phyloP scores from a whole-genome alignment of 176 grass and related monocot genomes.

The Carex parvula region DNA sequence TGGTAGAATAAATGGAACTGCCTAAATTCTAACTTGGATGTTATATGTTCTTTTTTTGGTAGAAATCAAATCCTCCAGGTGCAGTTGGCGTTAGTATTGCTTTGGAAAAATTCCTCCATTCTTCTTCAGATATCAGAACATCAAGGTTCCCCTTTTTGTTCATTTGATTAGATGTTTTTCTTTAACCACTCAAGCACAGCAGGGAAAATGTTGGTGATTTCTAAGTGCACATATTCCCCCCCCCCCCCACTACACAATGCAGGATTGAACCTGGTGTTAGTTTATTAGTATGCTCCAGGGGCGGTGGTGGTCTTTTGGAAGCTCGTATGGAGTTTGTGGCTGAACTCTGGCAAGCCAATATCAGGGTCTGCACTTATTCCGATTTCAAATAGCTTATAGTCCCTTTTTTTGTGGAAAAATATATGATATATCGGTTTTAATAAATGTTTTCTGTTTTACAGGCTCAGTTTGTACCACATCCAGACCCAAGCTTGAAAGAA shows the following conservation, averaged over 20 bases:
- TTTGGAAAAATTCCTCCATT: slow-evolving; percentile 80
- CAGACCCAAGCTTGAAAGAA: slow-evolving; percentile 94
- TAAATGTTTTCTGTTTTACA: slow-evolving; percentile 36
- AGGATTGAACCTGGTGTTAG: slow-evolving; percentile 67
- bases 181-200: neutral
- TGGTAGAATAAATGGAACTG: neutral
- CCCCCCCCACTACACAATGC: slow-evolving; percentile 14
- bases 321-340: slow-evolving; percentile 86
- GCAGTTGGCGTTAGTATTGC: slow-evolving; percentile 94
- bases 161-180: slow-evolving; percentile 32
- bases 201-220: neutral
- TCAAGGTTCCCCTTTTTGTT: slow-evolving; percentile 45
- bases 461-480: slow-evolving; percentile 80
- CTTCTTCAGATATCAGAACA: slow-evolving; percentile 63
- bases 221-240: neutral
- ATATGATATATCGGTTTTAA: neutral
- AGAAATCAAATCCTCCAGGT: slow-evolving; percentile 79
- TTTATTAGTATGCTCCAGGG: slow-evolving; percentile 95
- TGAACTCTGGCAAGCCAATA: slow-evolving; percentile 88
- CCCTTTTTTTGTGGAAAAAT: neutral
- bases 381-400: neutral
- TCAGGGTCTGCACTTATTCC: slow-evolving; percentile 51
- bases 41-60: slow-evolving; percentile 11
- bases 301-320: slow-evolving; percentile 70
- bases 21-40: neutral